These are phyloP conservation scores for Fomitopsis palustris DNA, from an alignment of 1,284 basidiomycete genomes.

Conservation along the genomic window DNA sequence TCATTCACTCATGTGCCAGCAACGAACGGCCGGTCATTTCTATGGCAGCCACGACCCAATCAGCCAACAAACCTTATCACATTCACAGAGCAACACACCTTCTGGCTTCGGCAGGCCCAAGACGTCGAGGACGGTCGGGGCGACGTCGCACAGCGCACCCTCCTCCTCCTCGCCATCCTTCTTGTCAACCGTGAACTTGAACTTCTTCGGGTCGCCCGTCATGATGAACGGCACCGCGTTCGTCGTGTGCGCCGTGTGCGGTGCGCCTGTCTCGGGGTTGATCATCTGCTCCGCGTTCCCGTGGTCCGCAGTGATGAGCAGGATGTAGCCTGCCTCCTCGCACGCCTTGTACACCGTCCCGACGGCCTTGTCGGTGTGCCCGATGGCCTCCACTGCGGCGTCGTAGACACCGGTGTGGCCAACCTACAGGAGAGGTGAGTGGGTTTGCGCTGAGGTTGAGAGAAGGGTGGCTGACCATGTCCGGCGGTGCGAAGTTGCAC, in stretches of 20 bases:
- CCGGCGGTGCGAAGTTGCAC: constrained; percentile 95
- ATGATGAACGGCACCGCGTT: constrained; percentile 84
- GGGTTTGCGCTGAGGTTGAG: background rate
- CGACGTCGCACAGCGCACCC: constrained; percentile 84
- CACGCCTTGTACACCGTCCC: constrained; percentile 83
- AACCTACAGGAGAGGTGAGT: constrained; percentile 40
- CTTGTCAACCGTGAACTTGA: constrained; percentile 45
- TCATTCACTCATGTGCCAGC: constrained; percentile 29
- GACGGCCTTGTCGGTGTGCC: constrained; percentile 82
- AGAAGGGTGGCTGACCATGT: constrained; percentile 64
- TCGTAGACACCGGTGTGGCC: constrained; percentile 90
- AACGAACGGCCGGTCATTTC: constrained; percentile 60
- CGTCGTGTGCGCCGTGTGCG: constrained; percentile 83
- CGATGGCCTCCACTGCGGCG: constrained; percentile 83
- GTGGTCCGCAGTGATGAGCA: constrained; percentile 89
- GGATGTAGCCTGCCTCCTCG: constrained; percentile 78
- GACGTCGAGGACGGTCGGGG: constrained; percentile 79
- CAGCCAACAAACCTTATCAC: background rate
- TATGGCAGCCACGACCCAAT: constrained; percentile 19
- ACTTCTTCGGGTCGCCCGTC: constrained; percentile 52
- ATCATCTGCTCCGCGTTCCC: constrained; percentile 93
- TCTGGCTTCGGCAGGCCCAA: constrained; percentile 64
- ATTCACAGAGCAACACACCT: constrained; percentile 35
- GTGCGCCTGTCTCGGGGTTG: constrained; percentile 77
- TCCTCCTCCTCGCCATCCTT: constrained; percentile 55